Base-by-base conservation (phyloP, 2,329 filamentous ascomycete genomes). In the Aspergillus carbonarius region DNA sequence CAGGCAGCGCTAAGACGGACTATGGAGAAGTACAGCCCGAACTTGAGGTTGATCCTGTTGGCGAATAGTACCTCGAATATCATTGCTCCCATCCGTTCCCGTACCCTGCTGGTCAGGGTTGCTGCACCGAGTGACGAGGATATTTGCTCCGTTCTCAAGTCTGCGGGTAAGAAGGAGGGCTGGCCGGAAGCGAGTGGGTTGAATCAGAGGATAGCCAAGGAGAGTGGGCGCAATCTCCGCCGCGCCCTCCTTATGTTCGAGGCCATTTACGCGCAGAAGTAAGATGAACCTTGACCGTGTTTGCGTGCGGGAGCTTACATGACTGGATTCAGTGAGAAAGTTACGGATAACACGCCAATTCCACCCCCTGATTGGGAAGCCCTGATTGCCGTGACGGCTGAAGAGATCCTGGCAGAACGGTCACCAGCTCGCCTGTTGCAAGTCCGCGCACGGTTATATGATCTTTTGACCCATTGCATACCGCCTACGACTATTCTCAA, bases 1-100 rank as follows among this genome's bases (percentile, higher is more conserved):
- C 95, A 99, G 78, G 95, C 96, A 0, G 96, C 96, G 32, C 80
- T 99, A 71, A 86, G 95, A 74, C 83, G 95, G 63, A 99, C 95
- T 0, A 99, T 99, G 95, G 95, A 99, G 79, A 99, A 99, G 77
- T 99, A 99, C 82, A 96, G 91, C 70, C 93, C 93, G 13, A 99
- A 99, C 74, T 71, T 99, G 71, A 85, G 95, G 20, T 78, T 99
- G 67, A 98, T 99, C 50, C 80, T 99, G 60, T 80, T 99, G 60
- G 95, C 95, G 50, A 98, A 98, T 74, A 96, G 91, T 66, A 99
- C 95, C 20, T 93, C 93, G 63, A 98, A 98, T 72, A 99, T 99
- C 69, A 99, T 99, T 75, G 93, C 95, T n/a, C 95, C 95, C 0
- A 99, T 99, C 72, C 86, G 93, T 64, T 96, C 91, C 69, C 84